Evolutionary conservation across 2,329 filamentous ascomycete genomes (phyloP).

Genomic region (Rhexocercosporidium sp.): DNA sequence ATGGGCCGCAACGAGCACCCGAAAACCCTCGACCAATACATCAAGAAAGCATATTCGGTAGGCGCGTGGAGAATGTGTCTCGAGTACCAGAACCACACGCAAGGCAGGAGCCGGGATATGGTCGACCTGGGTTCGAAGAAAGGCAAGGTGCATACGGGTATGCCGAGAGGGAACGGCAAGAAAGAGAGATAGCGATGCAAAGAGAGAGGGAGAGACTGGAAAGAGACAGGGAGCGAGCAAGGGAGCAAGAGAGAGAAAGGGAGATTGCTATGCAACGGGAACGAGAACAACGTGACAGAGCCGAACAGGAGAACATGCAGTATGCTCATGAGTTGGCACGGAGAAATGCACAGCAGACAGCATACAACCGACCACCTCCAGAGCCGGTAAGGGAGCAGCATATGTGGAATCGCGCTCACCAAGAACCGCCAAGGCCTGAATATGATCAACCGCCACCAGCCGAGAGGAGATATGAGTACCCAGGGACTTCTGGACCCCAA

Average conservation of each 20-base stretch:
- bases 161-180: slow-evolving; percentile 53
- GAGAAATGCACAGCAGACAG: slow-evolving; percentile 29
- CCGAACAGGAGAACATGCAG: slow-evolving; percentile 29
- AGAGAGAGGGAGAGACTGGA: slow-evolving; percentile 33
- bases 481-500: slow-evolving; percentile 34
- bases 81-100: slow-evolving; percentile 42
- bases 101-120: slow-evolving; percentile 43
- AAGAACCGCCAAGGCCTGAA: slow-evolving; percentile 32
- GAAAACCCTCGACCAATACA: slow-evolving; percentile 43
- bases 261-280: slow-evolving; percentile 29
- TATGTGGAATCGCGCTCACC: slow-evolving; percentile 38
- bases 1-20: slow-evolving; percentile 50
- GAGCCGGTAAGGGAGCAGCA: slow-evolving; percentile 37
- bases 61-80: slow-evolving; percentile 28
- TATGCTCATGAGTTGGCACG: slow-evolving; percentile 38
- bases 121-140: slow-evolving; percentile 37
- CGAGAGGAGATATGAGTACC: slow-evolving; percentile 37
- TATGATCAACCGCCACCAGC: slow-evolving; percentile 28
- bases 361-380: slow-evolving; percentile 31
- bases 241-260: slow-evolving; percentile 48
- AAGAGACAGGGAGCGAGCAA: slow-evolving; percentile 44
- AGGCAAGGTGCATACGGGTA: slow-evolving; percentile 53
- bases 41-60: slow-evolving; percentile 32
- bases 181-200: slow-evolving; percentile 38
- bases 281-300: slow-evolving; percentile 44